Conservation (phyloP, 176 grass and related monocot genomes). For the Eragrostis curvula region DNA sequence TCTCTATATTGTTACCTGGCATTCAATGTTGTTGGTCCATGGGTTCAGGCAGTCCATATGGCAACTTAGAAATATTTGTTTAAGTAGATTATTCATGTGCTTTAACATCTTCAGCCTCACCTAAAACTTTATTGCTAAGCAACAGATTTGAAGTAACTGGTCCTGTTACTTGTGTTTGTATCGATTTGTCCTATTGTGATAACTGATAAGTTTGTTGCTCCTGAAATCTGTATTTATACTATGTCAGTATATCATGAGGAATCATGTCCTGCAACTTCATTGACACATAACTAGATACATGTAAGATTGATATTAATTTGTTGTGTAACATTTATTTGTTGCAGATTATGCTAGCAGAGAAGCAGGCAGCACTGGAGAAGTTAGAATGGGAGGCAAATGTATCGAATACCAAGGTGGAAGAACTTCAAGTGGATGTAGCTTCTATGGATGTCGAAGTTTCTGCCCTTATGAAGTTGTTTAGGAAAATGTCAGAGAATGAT, state of each 20-base stretch:
- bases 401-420: constrained; percentile 72
- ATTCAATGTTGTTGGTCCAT: constrained; percentile 27
- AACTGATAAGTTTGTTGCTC: constrained; percentile 14
- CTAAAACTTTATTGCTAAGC: not conserved
- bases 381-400: constrained; percentile 86
- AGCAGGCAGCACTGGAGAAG: constrained; percentile 82
- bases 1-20: not conserved
- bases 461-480: constrained; percentile 77
- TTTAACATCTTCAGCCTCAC: not conserved
- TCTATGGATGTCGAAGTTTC: constrained; percentile 80
- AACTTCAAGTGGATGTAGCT: constrained; percentile 76
- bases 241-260: not conserved
- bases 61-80: constrained; percentile 14
- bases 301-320: not conserved
- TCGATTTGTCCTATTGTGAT: not conserved
- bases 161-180: not conserved
- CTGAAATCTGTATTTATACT: not conserved
- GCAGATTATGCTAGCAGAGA: constrained; percentile 89
- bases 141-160: not conserved
- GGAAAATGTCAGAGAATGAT: constrained; percentile 66
- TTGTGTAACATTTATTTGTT: constrained; percentile 11
- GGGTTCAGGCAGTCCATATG: not conserved
- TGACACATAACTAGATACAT: not conserved
- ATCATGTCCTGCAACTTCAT: not conserved
- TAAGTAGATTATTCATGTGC: not conserved